Evolutionary conservation across 208 protist genomes (phyloP), one percentile per base, ranked within the genome.

Genomic region (Jaenimonas drosophilae): DNA sequence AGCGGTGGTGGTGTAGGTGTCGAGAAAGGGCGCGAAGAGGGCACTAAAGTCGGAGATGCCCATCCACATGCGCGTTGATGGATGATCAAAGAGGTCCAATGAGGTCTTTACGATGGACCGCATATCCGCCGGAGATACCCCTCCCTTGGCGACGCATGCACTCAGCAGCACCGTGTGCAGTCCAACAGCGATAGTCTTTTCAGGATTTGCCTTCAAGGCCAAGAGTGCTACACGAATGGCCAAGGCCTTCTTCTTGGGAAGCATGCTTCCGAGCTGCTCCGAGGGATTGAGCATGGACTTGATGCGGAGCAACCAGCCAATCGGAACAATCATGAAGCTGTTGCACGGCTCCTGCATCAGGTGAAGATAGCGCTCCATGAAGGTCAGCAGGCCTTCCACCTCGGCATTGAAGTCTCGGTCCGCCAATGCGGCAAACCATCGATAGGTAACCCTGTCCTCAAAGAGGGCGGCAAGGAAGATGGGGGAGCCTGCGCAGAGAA

Each of bases 221-320:
- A 59, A 75, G 14, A 89, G 44, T 0, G 77, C 80, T 28, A 89
- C 63, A 0, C 66, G 64, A 19, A 86, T 59, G 6, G 72, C 70
- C 34, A 68, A 59, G 41, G 51, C 67, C 21, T 64, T 65, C 12
- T 70, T 61, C 58, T 88, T 87, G 6, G 62, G 59, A 21, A 51
- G 47, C n/a, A 81, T 32, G n/a, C 64, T 56, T 45, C 62, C 67
- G 4, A 73, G 37, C 12, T 70, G 60, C 31, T 78, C 64, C 1
- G 57, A 16, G 21, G 64, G 61, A 25, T 76, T 64, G 14, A 94
- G 42, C 27, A 94, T 44, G 2, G 77, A 52, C 25, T 41, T 41
- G 21, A 94, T 59, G n/a, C 86, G 80, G 45, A 84, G 87, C 17
- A 88, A 54, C 81, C 85, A 93, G 19, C 85, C 69, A 46, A 84